Percentiles rank a stretch among this genome's conserved stretches.
phyloP scores from a whole-genome alignment of 2,329 filamentous ascomycete genomes.

The Escovopsis sp. region DNA sequence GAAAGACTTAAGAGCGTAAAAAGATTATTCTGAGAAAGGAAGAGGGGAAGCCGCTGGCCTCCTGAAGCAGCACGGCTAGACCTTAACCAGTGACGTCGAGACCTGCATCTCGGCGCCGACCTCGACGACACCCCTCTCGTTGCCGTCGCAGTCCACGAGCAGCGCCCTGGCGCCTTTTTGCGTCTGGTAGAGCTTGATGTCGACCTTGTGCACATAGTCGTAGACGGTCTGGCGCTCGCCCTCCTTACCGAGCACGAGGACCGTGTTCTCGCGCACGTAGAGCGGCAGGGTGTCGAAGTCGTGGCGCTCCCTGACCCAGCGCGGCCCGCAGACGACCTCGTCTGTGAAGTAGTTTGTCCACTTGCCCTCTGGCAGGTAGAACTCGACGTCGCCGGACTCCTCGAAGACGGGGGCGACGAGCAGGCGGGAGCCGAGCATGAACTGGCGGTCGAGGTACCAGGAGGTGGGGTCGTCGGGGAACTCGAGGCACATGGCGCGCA shows the following conservation, averaged over 20 bases:
- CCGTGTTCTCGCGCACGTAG: slow-evolving; percentile 39
- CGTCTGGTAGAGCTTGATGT: slow-evolving; percentile 31
- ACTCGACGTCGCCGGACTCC: slow-evolving; percentile 47
- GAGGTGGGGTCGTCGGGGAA: slow-evolving; percentile 56
- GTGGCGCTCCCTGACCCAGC: slow-evolving; percentile 47
- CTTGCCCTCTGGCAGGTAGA: slow-evolving; percentile 42
- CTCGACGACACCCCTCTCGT: slow-evolving; percentile 4
- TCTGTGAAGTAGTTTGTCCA: slow-evolving; percentile 36
- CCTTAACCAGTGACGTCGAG: too few species aligned
- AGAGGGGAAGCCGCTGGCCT: too few species aligned
- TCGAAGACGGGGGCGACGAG: slow-evolving; percentile 51
- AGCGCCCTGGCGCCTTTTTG: slow-evolving; percentile 25
- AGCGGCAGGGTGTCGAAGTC: slow-evolving; percentile 43
- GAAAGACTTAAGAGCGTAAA: too few species aligned
- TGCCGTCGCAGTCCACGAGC: slow-evolving; percentile 29
- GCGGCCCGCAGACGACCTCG: slow-evolving; percentile 33
- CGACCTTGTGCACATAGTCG: slow-evolving; percentile 31
- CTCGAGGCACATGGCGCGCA: slow-evolving; percentile 53
- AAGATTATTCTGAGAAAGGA: too few species aligned
- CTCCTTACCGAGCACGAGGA: slow-evolving; percentile 30
- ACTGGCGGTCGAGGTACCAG: slow-evolving; percentile 55
- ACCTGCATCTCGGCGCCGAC: not conserved
- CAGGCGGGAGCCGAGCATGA: slow-evolving; percentile 54
- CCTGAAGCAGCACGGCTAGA: too few species aligned
- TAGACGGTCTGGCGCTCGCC: slow-evolving; percentile 26